Evolutionary conservation across 2,329 filamentous ascomycete genomes (phyloP).

Genomic region (Beauveria australis): DNA sequence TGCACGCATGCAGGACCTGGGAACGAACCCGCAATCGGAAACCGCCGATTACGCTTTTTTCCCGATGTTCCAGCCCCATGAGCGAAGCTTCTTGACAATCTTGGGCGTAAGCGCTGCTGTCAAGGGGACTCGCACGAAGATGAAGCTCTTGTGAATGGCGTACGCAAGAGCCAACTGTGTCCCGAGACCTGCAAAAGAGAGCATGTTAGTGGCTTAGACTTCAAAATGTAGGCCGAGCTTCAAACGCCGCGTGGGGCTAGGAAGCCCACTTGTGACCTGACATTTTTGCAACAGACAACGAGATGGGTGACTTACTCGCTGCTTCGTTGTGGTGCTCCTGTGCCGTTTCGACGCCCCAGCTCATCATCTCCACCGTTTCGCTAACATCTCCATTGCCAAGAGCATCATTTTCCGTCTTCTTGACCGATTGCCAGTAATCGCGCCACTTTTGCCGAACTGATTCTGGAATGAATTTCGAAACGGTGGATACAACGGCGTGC

Average conservation of each 20-base stretch:
- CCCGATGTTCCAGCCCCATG: slow-evolving; percentile 93
- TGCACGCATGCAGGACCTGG: background rate
- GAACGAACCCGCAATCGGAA: background rate
- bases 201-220: slow-evolving; percentile 17
- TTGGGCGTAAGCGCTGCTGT: slow-evolving; percentile 88
- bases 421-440: slow-evolving; percentile 40
- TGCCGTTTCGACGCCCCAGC: slow-evolving; percentile 57
- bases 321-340: slow-evolving; percentile 52
- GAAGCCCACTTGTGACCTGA: background rate
- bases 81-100: slow-evolving; percentile 78
- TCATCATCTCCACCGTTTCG: slow-evolving; percentile 41
- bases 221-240: background rate
- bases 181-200: slow-evolving; percentile 40
- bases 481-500: slow-evolving; percentile 54
- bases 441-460: slow-evolving; percentile 45
- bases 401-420: slow-evolving; percentile 35
- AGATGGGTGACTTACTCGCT: slow-evolving; percentile 57
- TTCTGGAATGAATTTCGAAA: slow-evolving; percentile 52
- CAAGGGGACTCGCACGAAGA: slow-evolving; percentile 88
- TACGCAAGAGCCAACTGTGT: slow-evolving; percentile 92
- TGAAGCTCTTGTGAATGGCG: slow-evolving; percentile 95
- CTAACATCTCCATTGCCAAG: slow-evolving; percentile 35
- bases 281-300: background rate
- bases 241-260: background rate
- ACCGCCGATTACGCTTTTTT: slow-evolving; percentile 41